Percentiles rank a stretch among this genome's conserved stretches.
phyloP scores from a whole-genome alignment of 305 asterid species.

The Fraxinus xanthoxyloides region DNA sequence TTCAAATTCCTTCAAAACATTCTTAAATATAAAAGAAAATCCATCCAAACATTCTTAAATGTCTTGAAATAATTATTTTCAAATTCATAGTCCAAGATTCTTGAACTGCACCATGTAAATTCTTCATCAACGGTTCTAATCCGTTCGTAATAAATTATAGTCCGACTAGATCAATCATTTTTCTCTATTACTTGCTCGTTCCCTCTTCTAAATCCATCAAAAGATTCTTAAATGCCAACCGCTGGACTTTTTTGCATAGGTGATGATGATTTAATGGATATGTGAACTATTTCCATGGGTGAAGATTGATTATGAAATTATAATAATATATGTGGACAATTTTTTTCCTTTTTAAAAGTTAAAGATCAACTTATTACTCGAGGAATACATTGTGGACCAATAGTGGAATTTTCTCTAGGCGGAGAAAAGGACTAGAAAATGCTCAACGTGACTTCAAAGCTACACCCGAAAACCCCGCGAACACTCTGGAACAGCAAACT shows the following conservation, averaged over 20 bases:
- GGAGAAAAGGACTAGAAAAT: neutral
- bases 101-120: neutral
- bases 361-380: neutral
- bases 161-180: neutral
- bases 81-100: neutral
- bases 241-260: neutral
- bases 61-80: neutral
- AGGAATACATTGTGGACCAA: neutral
- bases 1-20: neutral
- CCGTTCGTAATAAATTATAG: neutral
- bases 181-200: neutral
- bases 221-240: too few species aligned
- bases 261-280: neutral
- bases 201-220: neutral
- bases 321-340: neutral
- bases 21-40: neutral
- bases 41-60: neutral
- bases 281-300: neutral
- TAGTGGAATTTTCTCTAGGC: neutral
- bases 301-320: neutral
- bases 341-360: neutral
- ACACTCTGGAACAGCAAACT: constrained; percentile 13
- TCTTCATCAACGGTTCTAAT: neutral
- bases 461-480: neutral
- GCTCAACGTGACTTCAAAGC: neutral